Conservation (phyloP, 345 rosid species). For the Microcos paniculata region DNA sequence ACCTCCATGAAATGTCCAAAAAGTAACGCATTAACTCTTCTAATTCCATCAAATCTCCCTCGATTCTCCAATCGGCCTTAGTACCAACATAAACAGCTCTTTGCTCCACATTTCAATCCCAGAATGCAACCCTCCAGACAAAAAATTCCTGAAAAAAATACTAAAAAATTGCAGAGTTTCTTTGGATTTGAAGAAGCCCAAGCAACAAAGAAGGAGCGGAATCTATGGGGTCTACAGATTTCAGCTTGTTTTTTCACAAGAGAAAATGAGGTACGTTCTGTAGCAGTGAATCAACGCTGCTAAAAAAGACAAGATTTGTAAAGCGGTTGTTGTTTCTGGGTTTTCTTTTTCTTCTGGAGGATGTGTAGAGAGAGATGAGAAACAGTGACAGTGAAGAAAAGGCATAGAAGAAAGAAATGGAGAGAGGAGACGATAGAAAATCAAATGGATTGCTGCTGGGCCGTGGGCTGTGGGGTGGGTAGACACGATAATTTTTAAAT, state of each 20-base stretch:
- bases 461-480: too few species aligned
- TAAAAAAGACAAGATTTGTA: background rate
- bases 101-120: constrained; percentile 36
- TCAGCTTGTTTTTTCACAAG: background rate
- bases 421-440: background rate
- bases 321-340: background rate
- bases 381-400: constrained; percentile 23
- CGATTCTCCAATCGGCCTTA: constrained; percentile 35
- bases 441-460: constrained; percentile 12
- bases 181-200: background rate
- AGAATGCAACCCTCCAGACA: background rate
- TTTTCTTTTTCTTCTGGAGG: background rate
- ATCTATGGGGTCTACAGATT: background rate
- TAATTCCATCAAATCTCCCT: constrained; percentile 57
- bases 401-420: background rate
- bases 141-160: background rate
- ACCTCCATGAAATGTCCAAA: constrained; percentile 72
- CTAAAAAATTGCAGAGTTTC: background rate
- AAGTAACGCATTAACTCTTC: constrained; percentile 26
- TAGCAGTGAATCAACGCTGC: background rate
- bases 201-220: background rate
- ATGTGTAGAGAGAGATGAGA: background rate
- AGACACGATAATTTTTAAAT: background rate
- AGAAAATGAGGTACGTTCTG: background rate
- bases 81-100: constrained; percentile 28